Base-by-base conservation (phyloP, 1,139 yeast species). In the Sugiyamaella pinicola region DNA sequence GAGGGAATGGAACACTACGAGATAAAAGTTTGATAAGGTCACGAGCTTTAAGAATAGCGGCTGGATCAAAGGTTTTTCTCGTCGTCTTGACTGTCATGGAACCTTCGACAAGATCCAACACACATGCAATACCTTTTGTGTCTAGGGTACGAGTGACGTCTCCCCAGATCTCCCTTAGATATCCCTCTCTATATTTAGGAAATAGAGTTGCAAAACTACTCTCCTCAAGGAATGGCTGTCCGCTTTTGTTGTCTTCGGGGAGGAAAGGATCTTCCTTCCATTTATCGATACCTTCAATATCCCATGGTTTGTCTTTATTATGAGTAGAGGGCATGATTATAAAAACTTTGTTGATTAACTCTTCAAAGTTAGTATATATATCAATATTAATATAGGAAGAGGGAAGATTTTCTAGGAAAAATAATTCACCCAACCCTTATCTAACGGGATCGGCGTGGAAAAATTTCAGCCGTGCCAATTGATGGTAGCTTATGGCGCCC, bases 231-330 rank as follows among this genome's bases (percentile, higher is more conserved):
- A 93, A 93, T 39, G 96, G 85, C 52, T 80, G 79, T 0, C 97
- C 97, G 8, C 91, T 81, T 3, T 81, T 83, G 67, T 90, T 88
- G 68, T 93, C 96, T 64, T 89, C 97, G 1, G 90, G 90, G 63
- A 80, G 86, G 75, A 93, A 93, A 58, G 90, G 95, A 35, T 90
- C 96, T 41, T 84, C 77, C 60, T 80, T 76, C 99, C 99, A 93
- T 69, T 93, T 91, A 68, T 93, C 96, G 58, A 93, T 85, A 64
- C 90, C 97, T 24, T 87, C 89, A 12, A 96, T 90, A 68, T 93
- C 98, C 98, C 99, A 91, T 52, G 98, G 98, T 71, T 93, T 93
- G 64, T 91, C 98, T 68, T 84, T 86, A 70, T 91, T 87, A 70
- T 91, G 93, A 53, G 95, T 87, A 2, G 96, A 89, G 31, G 87